Percentiles rank a stretch among this genome's conserved stretches.
These are phyloP conservation scores for Epichloe sylvatica DNA, from an alignment of 2,329 filamentous ascomycete genomes.

Conservation along the genomic window DNA sequence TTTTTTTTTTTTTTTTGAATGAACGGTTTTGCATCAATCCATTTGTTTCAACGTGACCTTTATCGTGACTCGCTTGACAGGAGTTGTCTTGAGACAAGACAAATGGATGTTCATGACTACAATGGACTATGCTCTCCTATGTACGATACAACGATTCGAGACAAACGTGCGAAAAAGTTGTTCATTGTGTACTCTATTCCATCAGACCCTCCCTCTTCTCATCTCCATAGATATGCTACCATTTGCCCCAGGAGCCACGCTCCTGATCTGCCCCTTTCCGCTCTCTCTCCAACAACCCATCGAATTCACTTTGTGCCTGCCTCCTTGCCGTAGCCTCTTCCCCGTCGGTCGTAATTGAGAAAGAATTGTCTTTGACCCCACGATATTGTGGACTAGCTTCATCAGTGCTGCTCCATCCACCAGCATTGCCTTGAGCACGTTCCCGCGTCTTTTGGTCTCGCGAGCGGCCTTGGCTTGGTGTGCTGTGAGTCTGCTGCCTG, in stretches of 20 bases:
- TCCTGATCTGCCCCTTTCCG: slow-evolving; percentile 19
- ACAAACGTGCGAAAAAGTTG: background rate
- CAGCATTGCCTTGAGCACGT: slow-evolving; percentile 5
- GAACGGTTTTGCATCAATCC: background rate
- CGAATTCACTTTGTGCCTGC: slow-evolving; percentile 37
- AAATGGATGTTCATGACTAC: background rate
- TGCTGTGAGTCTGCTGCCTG: slow-evolving; percentile 23
- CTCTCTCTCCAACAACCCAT: slow-evolving; percentile 33
- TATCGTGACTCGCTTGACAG: background rate
- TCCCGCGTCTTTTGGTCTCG: slow-evolving; percentile 11
- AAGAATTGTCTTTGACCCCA: slow-evolving; percentile 17
- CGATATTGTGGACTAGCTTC: slow-evolving; percentile 12
- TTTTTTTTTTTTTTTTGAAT: background rate
- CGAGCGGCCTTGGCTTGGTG: slow-evolving; percentile 10
- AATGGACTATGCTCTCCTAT: background rate
- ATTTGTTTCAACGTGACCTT: background rate
- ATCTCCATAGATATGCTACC: slow-evolving; percentile 3
- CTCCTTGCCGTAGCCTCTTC: slow-evolving; percentile 25
- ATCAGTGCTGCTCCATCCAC: slow-evolving; percentile 11
- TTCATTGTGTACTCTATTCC: background rate
- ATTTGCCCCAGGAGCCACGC: slow-evolving; percentile 13
- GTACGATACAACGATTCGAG: background rate
- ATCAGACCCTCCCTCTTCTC: background rate
- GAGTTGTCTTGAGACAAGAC: background rate
- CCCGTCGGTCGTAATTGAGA: slow-evolving; percentile 20